Conservation (phyloP, 148 eudicot species). For the Camellia sinensis region DNA sequence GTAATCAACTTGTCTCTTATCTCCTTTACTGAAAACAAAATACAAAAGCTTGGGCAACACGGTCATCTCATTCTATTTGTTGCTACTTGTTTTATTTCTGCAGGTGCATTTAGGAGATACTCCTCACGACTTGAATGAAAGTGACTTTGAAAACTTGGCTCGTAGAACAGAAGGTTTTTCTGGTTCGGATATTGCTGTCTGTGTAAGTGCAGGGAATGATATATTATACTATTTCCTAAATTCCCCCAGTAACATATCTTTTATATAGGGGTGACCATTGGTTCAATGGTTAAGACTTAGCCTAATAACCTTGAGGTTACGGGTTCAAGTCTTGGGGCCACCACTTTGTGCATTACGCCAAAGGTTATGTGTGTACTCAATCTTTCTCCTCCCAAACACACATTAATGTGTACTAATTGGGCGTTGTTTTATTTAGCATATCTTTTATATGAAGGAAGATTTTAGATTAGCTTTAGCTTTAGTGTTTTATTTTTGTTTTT, state of each 20-base stretch:
- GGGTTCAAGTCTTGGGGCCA: no score
- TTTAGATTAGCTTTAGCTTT: neutral
- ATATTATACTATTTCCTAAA: neutral
- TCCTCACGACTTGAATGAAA: slow-evolving; percentile 81
- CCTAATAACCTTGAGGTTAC: no score
- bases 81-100: slow-evolving; percentile 16
- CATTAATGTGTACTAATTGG: no score
- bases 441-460: neutral
- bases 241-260: neutral
- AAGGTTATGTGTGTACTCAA: no score
- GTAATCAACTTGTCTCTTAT: slow-evolving; percentile 32
- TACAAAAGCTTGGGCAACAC: neutral
- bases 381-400: no score
- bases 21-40: neutral
- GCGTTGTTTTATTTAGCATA: neutral
- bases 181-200: slow-evolving; percentile 93
- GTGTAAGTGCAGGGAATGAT: slow-evolving; percentile 59
- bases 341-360: no score
- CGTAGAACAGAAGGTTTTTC: slow-evolving; percentile 90
- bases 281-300: no score
- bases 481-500: slow-evolving; percentile 5
- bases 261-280: no score
- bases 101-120: slow-evolving; percentile 99
- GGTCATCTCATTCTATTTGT: neutral
- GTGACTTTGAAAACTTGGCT: slow-evolving; percentile 76